Evolutionary conservation across 306 rosid genomes (phyloP).

Genomic region (Sophora flavescens): DNA sequence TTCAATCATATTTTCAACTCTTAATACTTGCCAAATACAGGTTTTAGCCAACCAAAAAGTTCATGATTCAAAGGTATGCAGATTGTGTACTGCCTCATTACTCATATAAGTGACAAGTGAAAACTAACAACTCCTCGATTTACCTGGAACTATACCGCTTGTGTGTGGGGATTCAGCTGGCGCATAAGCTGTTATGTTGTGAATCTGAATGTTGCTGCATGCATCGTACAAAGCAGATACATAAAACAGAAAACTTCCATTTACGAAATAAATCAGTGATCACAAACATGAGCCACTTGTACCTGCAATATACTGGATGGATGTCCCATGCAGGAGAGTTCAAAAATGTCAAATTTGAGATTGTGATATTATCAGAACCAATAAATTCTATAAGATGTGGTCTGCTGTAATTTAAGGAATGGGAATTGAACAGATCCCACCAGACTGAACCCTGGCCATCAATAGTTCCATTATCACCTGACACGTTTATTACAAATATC

Average conservation of each 20-base stretch:
- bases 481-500: slow-evolving; percentile 16
- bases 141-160: slow-evolving; percentile 79
- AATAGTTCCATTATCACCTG: slow-evolving; percentile 78
- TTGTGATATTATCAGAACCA: slow-evolving; percentile 52
- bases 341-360: slow-evolving; percentile 71
- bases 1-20: not conserved
- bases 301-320: slow-evolving; percentile 86
- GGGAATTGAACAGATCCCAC: slow-evolving; percentile 64
- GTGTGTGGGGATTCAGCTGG: slow-evolving; percentile 67
- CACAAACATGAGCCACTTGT: slow-evolving; percentile 29
- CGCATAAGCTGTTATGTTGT: slow-evolving; percentile 59
- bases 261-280: not conserved
- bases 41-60: slow-evolving; percentile 10
- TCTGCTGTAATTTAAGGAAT: slow-evolving; percentile 64
- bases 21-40: not conserved
- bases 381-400: slow-evolving; percentile 73
- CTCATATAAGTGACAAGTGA: slow-evolving; percentile 6
- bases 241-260: slow-evolving; percentile 12
- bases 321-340: slow-evolving; percentile 76
- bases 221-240: slow-evolving; percentile 38
- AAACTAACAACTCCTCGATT: not conserved
- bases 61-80: not conserved
- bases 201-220: slow-evolving; percentile 62
- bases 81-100: not conserved
- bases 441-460: slow-evolving; percentile 79